phyloP scores from a whole-genome alignment of 768 basidiomycete species.

The Tulasnella sp. region DNA sequence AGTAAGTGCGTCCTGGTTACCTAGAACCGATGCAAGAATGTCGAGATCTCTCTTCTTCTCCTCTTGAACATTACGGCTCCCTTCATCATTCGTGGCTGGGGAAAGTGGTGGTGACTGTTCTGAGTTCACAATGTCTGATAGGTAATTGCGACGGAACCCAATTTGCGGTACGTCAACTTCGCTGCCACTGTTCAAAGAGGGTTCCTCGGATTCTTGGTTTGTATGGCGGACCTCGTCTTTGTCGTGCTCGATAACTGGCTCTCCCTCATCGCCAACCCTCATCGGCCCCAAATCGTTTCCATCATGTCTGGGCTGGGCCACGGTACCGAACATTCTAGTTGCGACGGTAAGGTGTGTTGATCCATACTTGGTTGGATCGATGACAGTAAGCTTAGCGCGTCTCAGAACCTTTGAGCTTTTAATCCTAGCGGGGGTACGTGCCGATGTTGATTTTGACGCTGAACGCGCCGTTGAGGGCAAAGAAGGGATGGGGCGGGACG shows the following conservation, averaged over 20 bases:
- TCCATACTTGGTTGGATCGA: conserved; percentile 71
- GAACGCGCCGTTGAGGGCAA: conserved; percentile 31
- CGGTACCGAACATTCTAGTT: background rate
- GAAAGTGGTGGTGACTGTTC: background rate
- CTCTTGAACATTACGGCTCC: background rate
- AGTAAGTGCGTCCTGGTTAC: conserved; percentile 6
- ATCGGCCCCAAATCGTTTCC: background rate
- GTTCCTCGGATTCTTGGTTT: background rate
- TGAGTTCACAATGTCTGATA: background rate
- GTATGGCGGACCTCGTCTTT: background rate
- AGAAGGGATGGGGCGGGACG: conserved; percentile 53
- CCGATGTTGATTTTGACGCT: conserved; percentile 9
- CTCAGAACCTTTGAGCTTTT: conserved; percentile 47
- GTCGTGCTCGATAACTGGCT: background rate
- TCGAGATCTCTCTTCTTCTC: conserved; percentile 18
- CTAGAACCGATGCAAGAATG: conserved; percentile 11
- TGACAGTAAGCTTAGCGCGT: conserved; percentile 59
- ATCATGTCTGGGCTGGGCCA: background rate
- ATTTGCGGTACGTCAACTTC: background rate
- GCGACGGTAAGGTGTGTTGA: conserved; percentile 57
- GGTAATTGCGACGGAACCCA: background rate
- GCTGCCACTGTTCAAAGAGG: background rate
- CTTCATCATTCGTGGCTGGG: background rate
- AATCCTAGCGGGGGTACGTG: conserved; percentile 33
- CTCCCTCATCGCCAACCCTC: background rate